phyloP scores from a whole-genome alignment of 768 basidiomycete species.

The Leccinum barrowsii region DNA sequence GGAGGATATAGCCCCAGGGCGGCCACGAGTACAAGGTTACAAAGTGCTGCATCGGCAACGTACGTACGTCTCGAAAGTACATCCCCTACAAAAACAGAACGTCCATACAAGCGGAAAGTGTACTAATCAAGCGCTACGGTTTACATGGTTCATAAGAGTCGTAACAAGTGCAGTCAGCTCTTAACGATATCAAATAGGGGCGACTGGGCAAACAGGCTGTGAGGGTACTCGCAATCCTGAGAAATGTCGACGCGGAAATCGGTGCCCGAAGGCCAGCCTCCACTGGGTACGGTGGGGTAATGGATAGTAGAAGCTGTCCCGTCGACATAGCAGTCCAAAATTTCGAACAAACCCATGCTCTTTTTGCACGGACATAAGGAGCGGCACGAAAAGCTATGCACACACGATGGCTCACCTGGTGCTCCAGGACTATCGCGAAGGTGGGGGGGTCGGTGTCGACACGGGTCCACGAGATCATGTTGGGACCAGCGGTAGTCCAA shows the following conservation, averaged over 20 bases:
- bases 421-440: conserved; percentile 68
- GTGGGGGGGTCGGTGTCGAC: conserved; percentile 64
- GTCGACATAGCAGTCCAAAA: conserved; percentile 56
- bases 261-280: conserved; percentile 59
- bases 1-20: background rate
- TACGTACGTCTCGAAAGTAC: background rate
- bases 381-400: background rate
- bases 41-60: background rate
- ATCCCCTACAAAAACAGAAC: background rate
- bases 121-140: background rate
- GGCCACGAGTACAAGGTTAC: background rate
- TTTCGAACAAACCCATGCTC: conserved; percentile 20
- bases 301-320: conserved; percentile 32
- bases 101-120: background rate
- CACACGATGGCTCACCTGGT: conserved; percentile 42
- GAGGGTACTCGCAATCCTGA: conserved; percentile 40
- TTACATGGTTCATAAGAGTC: conserved; percentile 15
- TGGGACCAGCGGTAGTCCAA: conserved; percentile 59
- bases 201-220: conserved; percentile 70
- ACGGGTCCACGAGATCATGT: conserved; percentile 55
- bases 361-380: conserved; percentile 2
- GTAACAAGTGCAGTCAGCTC: conserved; percentile 31
- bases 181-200: conserved; percentile 49
- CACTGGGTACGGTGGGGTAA: conserved; percentile 48
- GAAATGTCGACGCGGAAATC: conserved; percentile 75